Conservation (phyloP, 2,329 filamentous ascomycete species). For the Thermothelomyces thermophilus region DNA sequence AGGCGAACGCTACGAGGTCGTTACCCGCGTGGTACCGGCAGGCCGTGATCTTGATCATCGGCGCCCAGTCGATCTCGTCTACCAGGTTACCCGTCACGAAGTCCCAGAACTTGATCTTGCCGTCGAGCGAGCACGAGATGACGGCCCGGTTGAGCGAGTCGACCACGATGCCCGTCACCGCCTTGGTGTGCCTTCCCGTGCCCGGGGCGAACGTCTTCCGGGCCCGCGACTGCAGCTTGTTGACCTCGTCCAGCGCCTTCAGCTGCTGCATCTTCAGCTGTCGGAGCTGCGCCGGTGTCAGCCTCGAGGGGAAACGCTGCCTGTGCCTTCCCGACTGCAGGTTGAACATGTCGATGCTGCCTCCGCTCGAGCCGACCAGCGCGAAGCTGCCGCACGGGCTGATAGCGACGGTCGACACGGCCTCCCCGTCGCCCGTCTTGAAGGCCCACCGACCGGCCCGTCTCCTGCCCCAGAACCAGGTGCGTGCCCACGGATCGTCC, state of each 20-base stretch:
- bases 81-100: conserved; percentile 75
- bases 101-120: conserved; percentile 96
- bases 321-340: conserved; percentile 86
- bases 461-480: conserved; percentile 98
- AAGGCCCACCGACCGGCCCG: conserved; percentile 90
- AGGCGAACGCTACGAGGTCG: conserved; percentile 81
- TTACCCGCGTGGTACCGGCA: conserved; percentile 76
- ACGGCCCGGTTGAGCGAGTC: conserved; percentile 84
- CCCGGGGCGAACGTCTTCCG: conserved; percentile 41
- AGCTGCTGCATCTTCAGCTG: conserved; percentile 63
- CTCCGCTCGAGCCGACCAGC: conserved; percentile 74
- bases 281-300: conserved; percentile 72
- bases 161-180: conserved; percentile 79
- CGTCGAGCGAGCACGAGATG: conserved; percentile 82
- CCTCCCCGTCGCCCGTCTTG: conserved; percentile 72
- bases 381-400: conserved; percentile 93
- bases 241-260: conserved; percentile 51
- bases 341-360: conserved; percentile 92
- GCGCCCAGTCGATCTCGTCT: conserved; percentile 77
- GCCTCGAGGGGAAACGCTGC: conserved; percentile 74
- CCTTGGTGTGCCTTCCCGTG: conserved; percentile 68
- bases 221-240: conserved; percentile 44
- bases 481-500: conserved; percentile 75
- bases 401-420: conserved; percentile 80
- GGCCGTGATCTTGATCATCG: conserved; percentile 66